A percentile compares a stretch with the other conserved stretches of the same genome.
Conservation (phyloP, 2,329 filamentous ascomycete genomes). For the Sporothrix variecibatus region DNA sequence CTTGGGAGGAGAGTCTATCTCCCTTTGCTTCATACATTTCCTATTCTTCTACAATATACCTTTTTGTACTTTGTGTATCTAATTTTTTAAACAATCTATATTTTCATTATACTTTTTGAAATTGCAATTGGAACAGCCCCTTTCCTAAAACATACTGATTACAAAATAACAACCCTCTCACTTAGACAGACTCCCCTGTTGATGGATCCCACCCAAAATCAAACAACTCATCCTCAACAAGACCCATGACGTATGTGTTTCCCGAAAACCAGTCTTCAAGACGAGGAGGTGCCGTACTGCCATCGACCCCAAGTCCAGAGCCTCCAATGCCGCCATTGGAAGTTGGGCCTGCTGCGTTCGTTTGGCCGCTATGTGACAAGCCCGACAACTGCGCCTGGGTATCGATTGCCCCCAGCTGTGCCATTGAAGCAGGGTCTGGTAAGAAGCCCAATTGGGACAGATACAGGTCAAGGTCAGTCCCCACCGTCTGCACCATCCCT, state of each 20-base stretch:
- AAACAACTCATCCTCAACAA: constrained; percentile 61
- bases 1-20: not conserved
- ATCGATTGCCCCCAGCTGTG: not conserved
- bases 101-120: not conserved
- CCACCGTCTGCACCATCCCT: constrained; percentile 31
- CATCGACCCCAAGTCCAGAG: not conserved
- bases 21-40: not conserved
- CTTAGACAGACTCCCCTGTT: not conserved
- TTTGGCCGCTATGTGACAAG: not conserved
- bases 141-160: not conserved
- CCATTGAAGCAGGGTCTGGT: constrained; percentile 36
- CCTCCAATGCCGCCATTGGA: not conserved
- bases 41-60: constrained; percentile 9
- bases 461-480: constrained; percentile 65
- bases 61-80: constrained; percentile 1
- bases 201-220: constrained; percentile 21
- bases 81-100: not conserved
- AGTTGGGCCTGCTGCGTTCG: too few relatives aligned
- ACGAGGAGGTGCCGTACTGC: constrained; percentile 27
- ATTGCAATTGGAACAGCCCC: not conserved
- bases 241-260: constrained; percentile 66
- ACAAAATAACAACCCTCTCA: not conserved
- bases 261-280: constrained; percentile 64
- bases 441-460: constrained; percentile 65
- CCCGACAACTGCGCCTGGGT: not conserved